phyloP scores from a whole-genome alignment of 169 alveolate species.

The Plasmodium ovale region DNA sequence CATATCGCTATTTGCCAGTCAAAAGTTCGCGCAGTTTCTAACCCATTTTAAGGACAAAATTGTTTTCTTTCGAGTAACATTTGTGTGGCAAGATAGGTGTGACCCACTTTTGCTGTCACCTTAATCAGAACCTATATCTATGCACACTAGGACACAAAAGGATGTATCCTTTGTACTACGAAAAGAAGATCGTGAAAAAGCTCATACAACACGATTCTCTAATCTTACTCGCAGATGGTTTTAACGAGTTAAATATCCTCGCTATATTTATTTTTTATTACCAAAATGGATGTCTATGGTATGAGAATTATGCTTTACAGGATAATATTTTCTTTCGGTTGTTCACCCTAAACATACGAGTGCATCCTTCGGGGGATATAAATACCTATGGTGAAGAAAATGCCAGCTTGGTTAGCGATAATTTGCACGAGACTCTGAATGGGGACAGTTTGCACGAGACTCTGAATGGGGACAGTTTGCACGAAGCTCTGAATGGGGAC shows the following conservation, averaged over 20 bases:
- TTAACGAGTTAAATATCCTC: slow-evolving; percentile 63
- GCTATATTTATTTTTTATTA: slow-evolving; percentile 73
- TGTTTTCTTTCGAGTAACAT: no score
- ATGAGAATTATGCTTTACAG: slow-evolving; percentile 12
- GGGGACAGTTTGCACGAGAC: not conserved
- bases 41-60: no score
- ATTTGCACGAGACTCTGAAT: no score
- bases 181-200: slow-evolving; percentile 60
- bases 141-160: not conserved
- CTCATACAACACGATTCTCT: slow-evolving; percentile 66
- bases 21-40: no score
- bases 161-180: slow-evolving; percentile 66
- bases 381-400: not conserved
- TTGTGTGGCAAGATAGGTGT: no score
- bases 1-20: no score
- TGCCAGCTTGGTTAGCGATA: not conserved
- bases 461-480: no score
- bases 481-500: no score
- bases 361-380: not conserved
- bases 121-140: no score
- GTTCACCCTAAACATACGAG: slow-evolving; percentile 23
- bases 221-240: slow-evolving; percentile 68
- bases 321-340: slow-evolving; percentile 53
- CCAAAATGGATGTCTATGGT: slow-evolving; percentile 67
- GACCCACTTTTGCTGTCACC: no score